A percentile compares a stretch with the other conserved stretches of the same genome.
phyloP scores from a whole-genome alignment of 169 alveolate species.

The Plasmodium inui region DNA sequence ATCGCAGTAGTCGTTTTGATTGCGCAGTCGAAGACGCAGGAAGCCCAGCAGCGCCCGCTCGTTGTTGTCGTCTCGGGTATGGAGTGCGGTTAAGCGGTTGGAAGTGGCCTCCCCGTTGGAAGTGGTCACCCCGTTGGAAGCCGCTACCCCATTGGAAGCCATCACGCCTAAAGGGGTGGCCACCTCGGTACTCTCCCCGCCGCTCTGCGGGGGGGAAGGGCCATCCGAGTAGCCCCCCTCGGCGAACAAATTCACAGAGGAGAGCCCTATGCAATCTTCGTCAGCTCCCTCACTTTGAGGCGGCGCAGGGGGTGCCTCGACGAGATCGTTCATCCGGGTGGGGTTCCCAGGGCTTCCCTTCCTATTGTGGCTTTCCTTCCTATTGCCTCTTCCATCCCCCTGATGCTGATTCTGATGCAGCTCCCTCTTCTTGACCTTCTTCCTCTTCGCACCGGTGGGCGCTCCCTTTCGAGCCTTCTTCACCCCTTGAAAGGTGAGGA shows the following conservation, averaged over 20 bases:
- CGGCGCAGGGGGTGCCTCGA: background rate
- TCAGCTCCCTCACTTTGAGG: background rate
- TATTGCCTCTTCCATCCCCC: conserved; percentile 29
- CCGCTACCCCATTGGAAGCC: background rate
- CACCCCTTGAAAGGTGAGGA: conserved; percentile 82
- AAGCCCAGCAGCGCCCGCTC: conserved; percentile 87
- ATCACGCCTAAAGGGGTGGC: too few species aligned
- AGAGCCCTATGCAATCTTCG: background rate
- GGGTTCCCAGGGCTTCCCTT: background rate
- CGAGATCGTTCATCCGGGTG: background rate
- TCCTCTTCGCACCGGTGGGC: background rate
- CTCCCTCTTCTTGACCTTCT: conserved; percentile 27
- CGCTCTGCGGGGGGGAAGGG: background rate
- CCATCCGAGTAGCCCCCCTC: background rate
- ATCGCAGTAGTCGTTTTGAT: conserved; percentile 68
- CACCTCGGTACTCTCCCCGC: background rate
- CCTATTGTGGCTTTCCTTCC: background rate
- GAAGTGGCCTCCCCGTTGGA: background rate
- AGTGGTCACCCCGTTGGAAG: background rate
- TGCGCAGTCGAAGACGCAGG: conserved; percentile 90
- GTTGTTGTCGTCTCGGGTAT: conserved; percentile 75
- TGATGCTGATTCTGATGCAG: conserved; percentile 22
- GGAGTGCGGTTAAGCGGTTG: background rate
- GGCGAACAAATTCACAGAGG: background rate
- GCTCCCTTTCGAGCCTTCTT: conserved; percentile 40